A percentile compares a stretch with the other conserved stretches of the same genome.
These are phyloP conservation scores for Silene latifolia DNA, from an alignment of 148 eudicot genomes.

Conservation along the genomic window DNA sequence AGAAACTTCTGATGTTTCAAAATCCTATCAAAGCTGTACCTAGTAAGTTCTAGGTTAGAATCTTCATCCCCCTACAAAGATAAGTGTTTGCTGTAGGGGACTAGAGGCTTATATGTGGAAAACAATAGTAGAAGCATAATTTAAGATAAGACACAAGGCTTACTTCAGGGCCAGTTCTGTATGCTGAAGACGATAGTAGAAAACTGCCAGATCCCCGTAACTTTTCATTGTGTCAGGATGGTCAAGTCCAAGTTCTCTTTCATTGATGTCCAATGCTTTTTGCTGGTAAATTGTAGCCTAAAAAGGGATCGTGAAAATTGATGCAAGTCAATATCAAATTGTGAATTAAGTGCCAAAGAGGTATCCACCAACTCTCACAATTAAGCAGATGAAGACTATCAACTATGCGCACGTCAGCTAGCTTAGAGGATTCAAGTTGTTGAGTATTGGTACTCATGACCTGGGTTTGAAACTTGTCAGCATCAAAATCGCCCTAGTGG, in stretches of 20 bases:
- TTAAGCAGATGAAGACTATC: background rate
- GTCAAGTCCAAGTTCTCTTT: constrained; percentile 97
- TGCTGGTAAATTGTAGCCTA: constrained; percentile 97
- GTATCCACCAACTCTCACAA: background rate
- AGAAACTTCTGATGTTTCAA: background rate
- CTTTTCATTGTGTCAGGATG: constrained; percentile 99
- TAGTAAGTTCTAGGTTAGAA: background rate
- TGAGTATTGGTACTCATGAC: background rate
- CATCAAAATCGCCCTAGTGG: background rate
- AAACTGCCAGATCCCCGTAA: constrained; percentile 93
- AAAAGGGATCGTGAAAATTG: background rate
- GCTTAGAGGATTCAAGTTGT: background rate
- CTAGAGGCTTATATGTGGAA: background rate
- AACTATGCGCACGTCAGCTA: background rate
- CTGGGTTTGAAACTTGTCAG: background rate
- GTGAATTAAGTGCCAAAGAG: background rate
- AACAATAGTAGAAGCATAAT: background rate
- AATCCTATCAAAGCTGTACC: background rate
- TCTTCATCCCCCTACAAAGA: background rate
- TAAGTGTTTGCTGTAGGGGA: background rate
- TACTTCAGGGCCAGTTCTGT: constrained; percentile 92
- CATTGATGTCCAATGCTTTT: constrained; percentile 95
- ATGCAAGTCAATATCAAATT: background rate
- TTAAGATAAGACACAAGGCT: constrained; percentile 16
- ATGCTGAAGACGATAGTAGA: constrained; percentile 93